Evolutionary conservation across 495 filamentous ascomycete species (phyloP).

Genomic region (Tuber melanosporum): DNA sequence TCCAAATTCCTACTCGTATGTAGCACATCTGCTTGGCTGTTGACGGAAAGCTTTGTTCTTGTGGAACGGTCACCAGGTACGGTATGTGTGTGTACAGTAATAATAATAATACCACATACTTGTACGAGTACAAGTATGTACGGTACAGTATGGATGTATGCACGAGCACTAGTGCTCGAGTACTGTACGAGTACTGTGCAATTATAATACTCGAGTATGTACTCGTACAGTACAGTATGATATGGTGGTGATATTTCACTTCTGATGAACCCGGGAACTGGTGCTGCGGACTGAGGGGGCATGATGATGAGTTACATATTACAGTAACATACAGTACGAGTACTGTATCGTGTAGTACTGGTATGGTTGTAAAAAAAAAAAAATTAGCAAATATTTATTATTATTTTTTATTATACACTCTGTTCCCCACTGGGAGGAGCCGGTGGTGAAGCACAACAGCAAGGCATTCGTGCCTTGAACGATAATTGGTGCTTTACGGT

Average conservation of each 20-base stretch:
- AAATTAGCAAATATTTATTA: not conserved
- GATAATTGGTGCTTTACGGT: constrained; percentile 17
- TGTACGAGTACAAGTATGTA: not conserved
- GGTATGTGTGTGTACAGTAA: not conserved
- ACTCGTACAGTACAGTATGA: no score
- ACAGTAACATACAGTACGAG: no score
- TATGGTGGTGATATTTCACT: not conserved
- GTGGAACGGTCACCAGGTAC: not conserved
- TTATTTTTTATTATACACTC: not conserved
- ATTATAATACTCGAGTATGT: not conserved
- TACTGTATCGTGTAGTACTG: no score
- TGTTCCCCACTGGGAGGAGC: constrained; percentile 22
- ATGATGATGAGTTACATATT: not conserved
- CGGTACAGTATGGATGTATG: not conserved
- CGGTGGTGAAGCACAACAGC: constrained; percentile 22
- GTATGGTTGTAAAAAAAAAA: not conserved
- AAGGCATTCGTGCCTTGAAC: constrained; percentile 17
- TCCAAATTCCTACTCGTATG: not conserved
- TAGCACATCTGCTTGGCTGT: not conserved
- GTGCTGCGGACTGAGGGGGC: not conserved
- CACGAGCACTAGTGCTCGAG: no score
- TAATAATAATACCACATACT: not conserved
- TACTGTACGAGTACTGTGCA: no score
- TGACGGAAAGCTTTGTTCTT: not conserved
- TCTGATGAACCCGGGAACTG: not conserved